Conservation (phyloP, 768 basidiomycete genomes). For the Ephemerocybe angulata region DNA sequence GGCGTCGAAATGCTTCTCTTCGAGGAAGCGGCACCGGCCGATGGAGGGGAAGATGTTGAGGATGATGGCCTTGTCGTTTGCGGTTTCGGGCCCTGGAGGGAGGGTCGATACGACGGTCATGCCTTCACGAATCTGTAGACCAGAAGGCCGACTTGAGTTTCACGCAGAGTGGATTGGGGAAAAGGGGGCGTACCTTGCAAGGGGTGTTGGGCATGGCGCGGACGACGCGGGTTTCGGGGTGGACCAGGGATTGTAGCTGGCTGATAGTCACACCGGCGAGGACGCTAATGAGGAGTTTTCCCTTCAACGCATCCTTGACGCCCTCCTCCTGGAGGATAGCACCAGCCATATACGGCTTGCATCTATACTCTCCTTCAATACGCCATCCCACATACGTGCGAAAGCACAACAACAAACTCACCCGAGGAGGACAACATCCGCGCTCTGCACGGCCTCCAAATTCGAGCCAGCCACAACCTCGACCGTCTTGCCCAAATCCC, state of each 20-base stretch:
- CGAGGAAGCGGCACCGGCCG: constrained; percentile 91
- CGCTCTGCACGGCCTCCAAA: constrained; percentile 60
- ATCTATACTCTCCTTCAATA: constrained; percentile 44
- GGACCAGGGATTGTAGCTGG: constrained; percentile 75
- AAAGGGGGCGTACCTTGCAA: constrained; percentile 63
- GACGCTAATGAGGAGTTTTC: constrained; percentile 94
- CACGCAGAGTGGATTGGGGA: not conserved
- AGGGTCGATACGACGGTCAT: constrained; percentile 93
- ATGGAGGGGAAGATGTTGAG: constrained; percentile 96
- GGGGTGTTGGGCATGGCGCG: constrained; percentile 99
- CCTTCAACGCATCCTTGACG: constrained; percentile 77
- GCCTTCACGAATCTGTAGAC: constrained; percentile 87
- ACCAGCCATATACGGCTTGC: constrained; percentile 88
- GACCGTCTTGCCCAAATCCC: constrained; percentile 59
- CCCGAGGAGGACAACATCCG: constrained; percentile 90
- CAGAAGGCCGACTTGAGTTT: not conserved
- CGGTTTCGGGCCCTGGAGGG: constrained; percentile 46
- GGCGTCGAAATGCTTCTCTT: constrained; percentile 98
- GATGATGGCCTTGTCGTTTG: constrained; percentile 67
- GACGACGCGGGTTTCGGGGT: constrained; percentile 75
- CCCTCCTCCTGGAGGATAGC: constrained; percentile 69
- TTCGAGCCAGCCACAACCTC: constrained; percentile 72
- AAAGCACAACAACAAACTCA: constrained; percentile 31
- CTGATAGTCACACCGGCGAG: constrained; percentile 92
- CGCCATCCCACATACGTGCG: not conserved